phyloP scores from a whole-genome alignment of 164 flowering plant species.

The Aristolochia californica region DNA sequence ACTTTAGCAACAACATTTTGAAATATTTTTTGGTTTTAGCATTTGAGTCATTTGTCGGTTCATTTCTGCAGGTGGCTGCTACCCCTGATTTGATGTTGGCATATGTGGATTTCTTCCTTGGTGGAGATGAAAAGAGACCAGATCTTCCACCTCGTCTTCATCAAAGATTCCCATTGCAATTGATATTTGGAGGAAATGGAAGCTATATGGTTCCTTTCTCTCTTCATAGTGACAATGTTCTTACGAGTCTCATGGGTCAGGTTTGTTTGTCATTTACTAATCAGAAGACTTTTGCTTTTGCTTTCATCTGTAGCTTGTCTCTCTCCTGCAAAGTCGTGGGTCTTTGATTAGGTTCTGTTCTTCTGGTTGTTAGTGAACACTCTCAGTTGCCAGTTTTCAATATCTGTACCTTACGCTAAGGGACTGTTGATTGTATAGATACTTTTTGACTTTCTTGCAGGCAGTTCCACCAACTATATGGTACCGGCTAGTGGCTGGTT shows the following conservation, averaged over 20 bases:
- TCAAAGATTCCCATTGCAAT: slow-evolving; percentile 69
- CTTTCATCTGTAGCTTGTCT: too few species aligned
- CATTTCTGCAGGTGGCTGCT: slow-evolving; percentile 62
- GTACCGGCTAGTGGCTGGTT: slow-evolving; percentile 87
- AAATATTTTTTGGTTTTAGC: too few species aligned
- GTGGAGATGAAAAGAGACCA: slow-evolving; percentile 91
- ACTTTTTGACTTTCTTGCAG: slow-evolving; percentile 26
- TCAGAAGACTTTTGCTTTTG: too few species aligned
- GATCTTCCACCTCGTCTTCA: slow-evolving; percentile 85
- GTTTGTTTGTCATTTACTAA: too few species aligned
- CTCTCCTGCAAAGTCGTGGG: neutral
- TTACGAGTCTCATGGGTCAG: slow-evolving; percentile 91
- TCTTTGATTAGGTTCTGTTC: neutral
- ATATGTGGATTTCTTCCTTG: slow-evolving; percentile 85
- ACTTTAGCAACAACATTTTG: too few species aligned
- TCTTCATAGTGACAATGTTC: slow-evolving; percentile 74
- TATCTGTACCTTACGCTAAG: too few species aligned
- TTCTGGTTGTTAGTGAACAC: too few species aligned
- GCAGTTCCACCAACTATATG: slow-evolving; percentile 81
- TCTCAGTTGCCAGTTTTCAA: too few species aligned
- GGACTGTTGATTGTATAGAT: neutral
- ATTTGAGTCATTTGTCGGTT: too few species aligned
- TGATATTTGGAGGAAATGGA: slow-evolving; percentile 94
- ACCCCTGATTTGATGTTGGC: slow-evolving; percentile 88
- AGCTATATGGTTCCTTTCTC: slow-evolving; percentile 91